phyloP scores from a whole-genome alignment of 768 basidiomycete genomes.

The Gelatoporia subvermispora region DNA sequence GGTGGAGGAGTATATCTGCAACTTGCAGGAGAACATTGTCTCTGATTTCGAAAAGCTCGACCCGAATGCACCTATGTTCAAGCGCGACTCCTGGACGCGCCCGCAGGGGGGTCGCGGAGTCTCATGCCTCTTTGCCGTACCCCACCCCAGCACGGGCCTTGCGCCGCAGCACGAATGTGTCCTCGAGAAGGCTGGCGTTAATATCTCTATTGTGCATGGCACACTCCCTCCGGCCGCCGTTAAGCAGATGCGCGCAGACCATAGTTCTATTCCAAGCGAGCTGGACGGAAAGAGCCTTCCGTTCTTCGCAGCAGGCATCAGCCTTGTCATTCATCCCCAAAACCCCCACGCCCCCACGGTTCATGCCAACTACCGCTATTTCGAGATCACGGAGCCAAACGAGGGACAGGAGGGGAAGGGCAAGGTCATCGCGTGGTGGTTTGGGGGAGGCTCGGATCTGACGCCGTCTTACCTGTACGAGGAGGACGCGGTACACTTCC shows the following conservation, averaged over 20 bases:
- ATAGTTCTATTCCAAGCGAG: constrained; percentile 66
- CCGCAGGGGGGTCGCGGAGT: constrained; percentile 70
- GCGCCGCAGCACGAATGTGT: constrained; percentile 40
- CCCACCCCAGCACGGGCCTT: constrained; percentile 23
- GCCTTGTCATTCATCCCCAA: constrained; percentile 88
- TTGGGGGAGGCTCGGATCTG: constrained; percentile 92
- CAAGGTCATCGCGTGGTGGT: constrained; percentile 90
- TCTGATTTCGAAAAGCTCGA: constrained; percentile 74
- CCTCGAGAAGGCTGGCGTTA: constrained; percentile 95
- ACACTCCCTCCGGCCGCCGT: constrained; percentile 84
- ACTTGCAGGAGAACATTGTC: constrained; percentile 79
- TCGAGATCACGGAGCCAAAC: constrained; percentile 70
- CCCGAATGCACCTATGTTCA: constrained; percentile 62
- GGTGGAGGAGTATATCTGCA: constrained; percentile 70
- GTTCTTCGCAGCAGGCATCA: constrained; percentile 91
- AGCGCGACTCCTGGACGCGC: constrained; percentile 77
- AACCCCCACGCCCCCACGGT: constrained; percentile 93
- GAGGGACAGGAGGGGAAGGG: constrained; percentile 33
- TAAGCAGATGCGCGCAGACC: constrained; percentile 93
- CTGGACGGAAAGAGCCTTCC: constrained; percentile 60
- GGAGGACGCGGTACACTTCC: constrained; percentile 86
- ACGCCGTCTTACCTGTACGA: constrained; percentile 91
- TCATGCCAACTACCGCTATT: constrained; percentile 96
- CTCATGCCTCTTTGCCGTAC: constrained; percentile 75
- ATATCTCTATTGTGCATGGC: constrained; percentile 90